Conservation (phyloP, 345 rosid species). For the Eucalyptus viminalis region DNA sequence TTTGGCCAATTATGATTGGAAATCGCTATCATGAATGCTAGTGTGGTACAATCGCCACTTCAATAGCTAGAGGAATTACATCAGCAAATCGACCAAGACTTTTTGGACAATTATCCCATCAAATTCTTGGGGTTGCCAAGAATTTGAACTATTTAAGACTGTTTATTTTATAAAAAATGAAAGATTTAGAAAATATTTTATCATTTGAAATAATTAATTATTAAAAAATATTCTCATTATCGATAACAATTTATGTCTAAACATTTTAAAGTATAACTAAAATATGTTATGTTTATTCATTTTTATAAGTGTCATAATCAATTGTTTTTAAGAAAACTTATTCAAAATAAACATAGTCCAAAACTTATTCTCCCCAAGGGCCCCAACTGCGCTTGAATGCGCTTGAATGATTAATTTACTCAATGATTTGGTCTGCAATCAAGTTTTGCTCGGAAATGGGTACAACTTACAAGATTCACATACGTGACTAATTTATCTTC, state of each 20-base stretch:
- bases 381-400: neutral
- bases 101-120: neutral
- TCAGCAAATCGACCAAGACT: rapidly evolving
- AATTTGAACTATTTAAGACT: neutral
- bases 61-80: neutral
- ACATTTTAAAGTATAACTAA: rapidly evolving
- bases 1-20: rapidly evolving
- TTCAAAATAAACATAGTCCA: neutral
- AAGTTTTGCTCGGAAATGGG: neutral
- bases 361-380: neutral
- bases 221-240: no score
- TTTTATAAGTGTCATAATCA: no score
- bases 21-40: rapidly evolving
- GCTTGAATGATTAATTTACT: neutral
- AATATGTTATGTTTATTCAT: no score
- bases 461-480: neutral
- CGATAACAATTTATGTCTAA: no score
- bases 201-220: no score
- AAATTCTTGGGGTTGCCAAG: neutral
- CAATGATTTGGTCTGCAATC: neutral
- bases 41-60: rapidly evolving
- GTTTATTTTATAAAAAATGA: no score
- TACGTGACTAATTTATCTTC: neutral
- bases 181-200: no score
- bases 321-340: no score